phyloP scores from a whole-genome alignment of 1,284 basidiomycete genomes.

The Erythrobasidium hasegawianum region DNA sequence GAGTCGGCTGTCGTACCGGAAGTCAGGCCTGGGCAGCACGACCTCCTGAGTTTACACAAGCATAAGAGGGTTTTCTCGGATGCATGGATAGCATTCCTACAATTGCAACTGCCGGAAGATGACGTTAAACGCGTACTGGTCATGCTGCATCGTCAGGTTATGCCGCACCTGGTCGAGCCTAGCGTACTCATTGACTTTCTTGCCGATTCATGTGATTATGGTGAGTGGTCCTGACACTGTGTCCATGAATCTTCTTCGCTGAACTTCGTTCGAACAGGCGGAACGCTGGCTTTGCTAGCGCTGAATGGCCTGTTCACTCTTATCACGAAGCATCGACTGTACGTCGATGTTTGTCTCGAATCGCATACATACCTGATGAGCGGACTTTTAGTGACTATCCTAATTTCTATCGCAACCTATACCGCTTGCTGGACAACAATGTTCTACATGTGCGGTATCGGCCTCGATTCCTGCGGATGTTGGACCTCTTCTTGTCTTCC shows the following conservation, averaged over 20 bases:
- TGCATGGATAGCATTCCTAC: constrained; percentile 46
- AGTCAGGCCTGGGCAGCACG: constrained; percentile 30
- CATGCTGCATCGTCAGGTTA: constrained; percentile 74
- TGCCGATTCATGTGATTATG: constrained; percentile 76
- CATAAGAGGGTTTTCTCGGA: constrained; percentile 46
- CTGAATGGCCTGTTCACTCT: constrained; percentile 87
- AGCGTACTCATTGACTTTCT: constrained; percentile 89
- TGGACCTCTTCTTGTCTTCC: constrained; percentile 83
- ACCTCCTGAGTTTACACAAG: constrained; percentile 39
- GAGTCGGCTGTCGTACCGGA: constrained; percentile 20
- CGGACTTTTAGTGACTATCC: constrained; percentile 73
- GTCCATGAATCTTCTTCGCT: background rate
- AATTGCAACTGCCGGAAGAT: constrained; percentile 45
- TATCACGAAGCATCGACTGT: constrained; percentile 92
- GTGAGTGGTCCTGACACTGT: constrained; percentile 58
- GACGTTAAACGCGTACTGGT: constrained; percentile 62
- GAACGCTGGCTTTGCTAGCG: constrained; percentile 80
- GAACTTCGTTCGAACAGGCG: constrained; percentile 56
- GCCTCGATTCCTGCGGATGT: constrained; percentile 88
- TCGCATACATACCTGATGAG: background rate
- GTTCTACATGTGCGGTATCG: constrained; percentile 88
- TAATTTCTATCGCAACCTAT: constrained; percentile 89
- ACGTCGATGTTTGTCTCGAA: constrained; percentile 49
- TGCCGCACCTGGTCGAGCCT: constrained; percentile 74
- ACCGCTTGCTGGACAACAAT: constrained; percentile 77